Base-by-base conservation (phyloP, 176 grass and related monocot species). In the Oryza brachyantha region DNA sequence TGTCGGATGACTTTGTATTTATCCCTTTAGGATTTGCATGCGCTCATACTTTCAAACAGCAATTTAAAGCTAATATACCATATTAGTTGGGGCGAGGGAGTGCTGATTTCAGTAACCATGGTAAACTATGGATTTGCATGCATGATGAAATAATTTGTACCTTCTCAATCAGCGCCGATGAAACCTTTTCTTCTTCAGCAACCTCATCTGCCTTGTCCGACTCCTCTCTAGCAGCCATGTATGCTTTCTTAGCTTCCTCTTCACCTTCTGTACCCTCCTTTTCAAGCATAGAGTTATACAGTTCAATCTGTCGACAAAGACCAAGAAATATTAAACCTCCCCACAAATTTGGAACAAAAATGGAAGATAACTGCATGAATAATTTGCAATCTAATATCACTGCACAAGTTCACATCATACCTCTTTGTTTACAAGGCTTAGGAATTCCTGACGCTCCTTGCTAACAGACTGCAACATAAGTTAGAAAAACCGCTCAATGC, bases 391-490 rank as follows among this genome's bases (percentile, higher is more conserved):
- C 62, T 70, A 48, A 41, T 42, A 17, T 21, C 21, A 74, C 41
- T 88, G 64, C 76, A 81, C 5, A 75, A 41, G 29, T 88, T 62
- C 70, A 84, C 1, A 65, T 14, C 27, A 70, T 91, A 99, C 96
- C 96, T 99, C 96, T 73, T 93, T 88, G 79, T 94, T 93, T 52
- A 99, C 96, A 84, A 99, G 92, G 81, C 90, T 63, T 54, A 99
- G 81, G 79, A 99, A 99, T 64, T 99, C 92, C 80, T 99, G 92
- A 17, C 92, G 89, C 67, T 99, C 96, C 90, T 90, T 96, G 78
- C 87, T 95, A 78, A 99, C 96, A 85, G 96, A 99, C 96, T 99
- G 90, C 86, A 93, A 84, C n/a, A 59, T 29, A 74, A 67, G 19
- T 68, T 73, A 88, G 28, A 31, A 46, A 36, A 81, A 74, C 2